Conservation (phyloP, 192 early-diverging fungal genomes). For the Podila minutissima region DNA sequence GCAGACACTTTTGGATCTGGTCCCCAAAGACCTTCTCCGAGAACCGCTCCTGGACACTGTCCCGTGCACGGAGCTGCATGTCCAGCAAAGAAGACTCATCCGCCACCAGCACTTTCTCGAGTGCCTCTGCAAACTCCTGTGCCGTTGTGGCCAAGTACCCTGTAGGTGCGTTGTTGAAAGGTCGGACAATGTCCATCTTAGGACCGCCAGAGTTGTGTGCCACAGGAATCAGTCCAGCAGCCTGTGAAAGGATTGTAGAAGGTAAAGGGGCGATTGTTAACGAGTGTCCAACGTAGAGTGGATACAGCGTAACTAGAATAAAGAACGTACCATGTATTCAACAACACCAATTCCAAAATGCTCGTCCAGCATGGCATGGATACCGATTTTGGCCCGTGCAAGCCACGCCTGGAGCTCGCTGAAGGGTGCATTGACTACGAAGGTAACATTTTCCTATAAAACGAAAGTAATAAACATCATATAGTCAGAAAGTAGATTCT, state of each 20-base stretch:
- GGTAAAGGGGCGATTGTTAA: neutral
- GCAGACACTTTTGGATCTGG: slow-evolving; percentile 19
- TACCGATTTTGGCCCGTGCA: slow-evolving; percentile 71
- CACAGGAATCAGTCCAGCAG: slow-evolving; percentile 83
- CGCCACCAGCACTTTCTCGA: slow-evolving; percentile 59
- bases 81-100: slow-evolving; percentile 46
- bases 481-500: neutral
- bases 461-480: neutral
- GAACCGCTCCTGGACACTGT: slow-evolving; percentile 71
- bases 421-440: slow-evolving; percentile 88
- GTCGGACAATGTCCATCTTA: slow-evolving; percentile 82
- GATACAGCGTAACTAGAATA: neutral
- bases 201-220: slow-evolving; percentile 90
- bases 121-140: slow-evolving; percentile 72
- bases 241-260: slow-evolving; percentile 51
- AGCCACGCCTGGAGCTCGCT: slow-evolving; percentile 71
- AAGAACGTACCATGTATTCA: slow-evolving; percentile 89
- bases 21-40: slow-evolving; percentile 67
- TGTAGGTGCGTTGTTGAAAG: slow-evolving; percentile 55
- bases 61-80: slow-evolving; percentile 71
- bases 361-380: slow-evolving; percentile 98
- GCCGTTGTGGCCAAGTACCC: slow-evolving; percentile 72
- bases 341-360: slow-evolving; percentile 99
- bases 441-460: slow-evolving; percentile 68
- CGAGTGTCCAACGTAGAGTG: neutral